Percentiles rank a stretch among this genome's conserved stretches.
These are phyloP conservation scores for Setaria italica DNA, from an alignment of 202 grass and related monocot species.

Conservation along the genomic window DNA sequence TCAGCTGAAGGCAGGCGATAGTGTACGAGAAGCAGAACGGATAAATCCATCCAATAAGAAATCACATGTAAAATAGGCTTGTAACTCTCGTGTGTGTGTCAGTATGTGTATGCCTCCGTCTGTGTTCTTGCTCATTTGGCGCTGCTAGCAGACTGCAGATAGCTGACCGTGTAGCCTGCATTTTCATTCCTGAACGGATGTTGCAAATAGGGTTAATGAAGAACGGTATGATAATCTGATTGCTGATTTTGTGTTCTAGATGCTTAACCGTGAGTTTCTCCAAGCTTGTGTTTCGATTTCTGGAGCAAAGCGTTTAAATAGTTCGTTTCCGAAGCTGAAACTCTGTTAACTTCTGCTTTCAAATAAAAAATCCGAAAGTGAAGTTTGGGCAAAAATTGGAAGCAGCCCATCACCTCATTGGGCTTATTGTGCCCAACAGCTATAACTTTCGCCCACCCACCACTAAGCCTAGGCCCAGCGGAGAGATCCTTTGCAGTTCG, in stretches of 20 bases:
- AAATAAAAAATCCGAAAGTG: too few species aligned
- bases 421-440: not conserved
- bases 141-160: constrained; percentile 35
- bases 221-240: constrained; percentile 34
- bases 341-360: not conserved
- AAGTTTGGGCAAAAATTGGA: not conserved
- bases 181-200: constrained; percentile 33
- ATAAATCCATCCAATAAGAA: constrained; percentile 48
- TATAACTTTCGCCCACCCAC: too few species aligned
- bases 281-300: not conserved
- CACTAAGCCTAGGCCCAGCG: too few species aligned
- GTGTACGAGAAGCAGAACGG: constrained; percentile 29
- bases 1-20: constrained; percentile 31
- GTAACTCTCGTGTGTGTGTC: constrained; percentile 27
- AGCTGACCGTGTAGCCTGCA: constrained; percentile 32
- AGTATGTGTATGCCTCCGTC: constrained; percentile 18
- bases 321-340: not conserved
- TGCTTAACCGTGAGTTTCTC: not conserved
- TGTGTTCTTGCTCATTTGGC: constrained; percentile 14
- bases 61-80: constrained; percentile 52
- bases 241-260: not conserved
- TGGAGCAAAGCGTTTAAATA: not conserved
- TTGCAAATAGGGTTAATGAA: constrained; percentile 46
- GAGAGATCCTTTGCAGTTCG: not conserved
- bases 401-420: not conserved